Base-by-base conservation (phyloP, 441 rosid genomes). In the Gossypium laxum region DNA sequence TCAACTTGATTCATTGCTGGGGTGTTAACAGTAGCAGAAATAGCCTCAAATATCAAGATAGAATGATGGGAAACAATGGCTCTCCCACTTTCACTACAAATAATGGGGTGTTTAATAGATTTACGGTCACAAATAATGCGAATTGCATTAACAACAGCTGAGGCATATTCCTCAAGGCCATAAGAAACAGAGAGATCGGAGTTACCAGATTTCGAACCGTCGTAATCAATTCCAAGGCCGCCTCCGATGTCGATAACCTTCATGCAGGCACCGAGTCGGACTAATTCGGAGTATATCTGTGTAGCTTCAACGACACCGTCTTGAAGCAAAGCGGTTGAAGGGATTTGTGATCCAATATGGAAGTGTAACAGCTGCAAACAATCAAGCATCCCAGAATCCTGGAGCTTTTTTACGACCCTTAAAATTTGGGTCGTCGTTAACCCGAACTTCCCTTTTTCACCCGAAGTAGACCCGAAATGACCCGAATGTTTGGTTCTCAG, bases 311-410 rank as follows among this genome's bases (percentile, higher is more conserved):
- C 77, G 0, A 89, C 96, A 10, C 97, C 92, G 41, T 89, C 97
- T 0, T 88, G 82, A 2, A 93, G 87, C 70, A 93, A 78, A 11
- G 77, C 73, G 0, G 96, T 93, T 0, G 97, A 80, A 0, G 97
- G 97, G 52, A 93, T 91, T 85, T 93, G 97, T n/a, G 98, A 93
- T 32, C 98, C 98, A 41, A 93, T 88, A 70, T 93, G 98, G 61
- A 91, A 93, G 88, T 93, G 98, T 71, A 93, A 82, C 64, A 93
- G 75, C 51, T 89, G 92, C 4, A 93, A 79, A 70, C 95, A 91
- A 74, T 89, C 93, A n/a, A 91, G 93, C 98, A 93, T 90, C 15
- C 91, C 91, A 0, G 67, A 77, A 65, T 77, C 79, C 6, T 86
- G 71, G 11, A 93, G 93, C 82, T 83, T 85, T 79, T 67, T 69